Conservation (phyloP, 805 yeast species). For the Teunomyces panamensis region DNA sequence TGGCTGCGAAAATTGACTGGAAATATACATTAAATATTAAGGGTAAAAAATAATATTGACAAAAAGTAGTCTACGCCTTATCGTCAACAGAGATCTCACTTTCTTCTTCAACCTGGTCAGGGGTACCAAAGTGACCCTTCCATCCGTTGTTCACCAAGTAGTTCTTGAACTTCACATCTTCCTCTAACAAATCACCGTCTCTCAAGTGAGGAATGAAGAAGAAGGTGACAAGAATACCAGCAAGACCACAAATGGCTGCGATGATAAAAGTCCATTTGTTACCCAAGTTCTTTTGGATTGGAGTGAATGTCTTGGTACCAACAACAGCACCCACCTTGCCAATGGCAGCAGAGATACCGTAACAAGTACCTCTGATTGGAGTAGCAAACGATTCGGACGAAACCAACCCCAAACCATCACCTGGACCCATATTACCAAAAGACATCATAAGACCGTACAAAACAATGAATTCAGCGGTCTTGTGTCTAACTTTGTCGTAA, state of each 20-base stretch:
- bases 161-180: slow-evolving; percentile 61
- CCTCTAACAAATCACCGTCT: slow-evolving; percentile 66
- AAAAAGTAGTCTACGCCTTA: background rate
- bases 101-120: slow-evolving; percentile 12
- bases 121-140: slow-evolving; percentile 44
- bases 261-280: slow-evolving; percentile 74
- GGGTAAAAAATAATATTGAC: background rate
- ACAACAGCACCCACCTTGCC: slow-evolving; percentile 87
- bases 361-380: slow-evolving; percentile 71
- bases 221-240: slow-evolving; percentile 59
- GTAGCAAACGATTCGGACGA: slow-evolving; percentile 72
- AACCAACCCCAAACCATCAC: slow-evolving; percentile 68
- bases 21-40: background rate
- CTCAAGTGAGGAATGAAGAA: slow-evolving; percentile 65
- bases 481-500: slow-evolving; percentile 52
- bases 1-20: background rate
- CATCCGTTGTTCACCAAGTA: slow-evolving; percentile 61
- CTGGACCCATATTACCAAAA: slow-evolving; percentile 76
- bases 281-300: slow-evolving; percentile 64
- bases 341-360: slow-evolving; percentile 74
- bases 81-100: background rate
- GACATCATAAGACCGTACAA: slow-evolving; percentile 73
- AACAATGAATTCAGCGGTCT: slow-evolving; percentile 61
- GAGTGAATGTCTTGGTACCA: slow-evolving; percentile 70
- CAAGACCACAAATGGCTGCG: slow-evolving; percentile 68